Percentiles rank a stretch among this genome's conserved stretches.
These are phyloP conservation scores for Xerocomus amazonicus DNA, from an alignment of 1,284 basidiomycete species.

Conservation along the genomic window DNA sequence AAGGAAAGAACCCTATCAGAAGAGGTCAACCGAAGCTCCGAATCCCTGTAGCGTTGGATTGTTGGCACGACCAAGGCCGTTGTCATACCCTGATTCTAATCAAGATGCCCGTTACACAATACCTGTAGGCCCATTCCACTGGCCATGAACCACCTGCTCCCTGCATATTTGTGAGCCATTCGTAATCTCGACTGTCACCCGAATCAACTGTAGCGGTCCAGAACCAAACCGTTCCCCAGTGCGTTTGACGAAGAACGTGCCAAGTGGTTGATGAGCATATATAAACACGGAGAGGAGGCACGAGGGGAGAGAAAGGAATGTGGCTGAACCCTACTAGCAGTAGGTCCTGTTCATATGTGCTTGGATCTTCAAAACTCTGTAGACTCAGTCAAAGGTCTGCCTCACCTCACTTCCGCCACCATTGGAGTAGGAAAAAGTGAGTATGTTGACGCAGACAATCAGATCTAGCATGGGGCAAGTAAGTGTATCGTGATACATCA, in stretches of 20 bases:
- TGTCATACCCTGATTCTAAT: conserved; percentile 21
- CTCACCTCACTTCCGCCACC: conserved; percentile 16
- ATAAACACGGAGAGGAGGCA: conserved; percentile 19
- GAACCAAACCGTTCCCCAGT: conserved; percentile 17
- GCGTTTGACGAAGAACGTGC: conserved; percentile 16
- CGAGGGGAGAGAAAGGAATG: conserved; percentile 23
- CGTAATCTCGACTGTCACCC: conserved; percentile 16
- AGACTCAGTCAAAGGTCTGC: conserved; percentile 24
- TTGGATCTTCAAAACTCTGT: conserved; percentile 20
- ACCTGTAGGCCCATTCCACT: conserved; percentile 20
- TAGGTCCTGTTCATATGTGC: conserved; percentile 22
- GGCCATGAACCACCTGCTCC: conserved; percentile 23
- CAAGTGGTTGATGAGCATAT: conserved; percentile 16
- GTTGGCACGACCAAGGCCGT: conserved; percentile 22
- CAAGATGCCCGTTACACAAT: not conserved
- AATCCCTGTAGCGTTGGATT: conserved; percentile 13
- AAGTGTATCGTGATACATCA: not conserved
- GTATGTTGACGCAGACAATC: conserved; percentile 19
- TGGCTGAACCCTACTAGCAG: conserved; percentile 19
- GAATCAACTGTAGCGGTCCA: conserved; percentile 14
- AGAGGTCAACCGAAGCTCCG: conserved; percentile 15
- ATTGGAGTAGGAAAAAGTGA: conserved; percentile 24
- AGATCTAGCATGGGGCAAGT: conserved; percentile 10
- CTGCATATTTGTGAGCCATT: conserved; percentile 18
- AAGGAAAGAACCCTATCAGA: conserved; percentile 9